Percentiles rank a stretch among this genome's conserved stretches.
phyloP scores from a whole-genome alignment of 2,329 filamentous ascomycete species.

The Oidium heveae region DNA sequence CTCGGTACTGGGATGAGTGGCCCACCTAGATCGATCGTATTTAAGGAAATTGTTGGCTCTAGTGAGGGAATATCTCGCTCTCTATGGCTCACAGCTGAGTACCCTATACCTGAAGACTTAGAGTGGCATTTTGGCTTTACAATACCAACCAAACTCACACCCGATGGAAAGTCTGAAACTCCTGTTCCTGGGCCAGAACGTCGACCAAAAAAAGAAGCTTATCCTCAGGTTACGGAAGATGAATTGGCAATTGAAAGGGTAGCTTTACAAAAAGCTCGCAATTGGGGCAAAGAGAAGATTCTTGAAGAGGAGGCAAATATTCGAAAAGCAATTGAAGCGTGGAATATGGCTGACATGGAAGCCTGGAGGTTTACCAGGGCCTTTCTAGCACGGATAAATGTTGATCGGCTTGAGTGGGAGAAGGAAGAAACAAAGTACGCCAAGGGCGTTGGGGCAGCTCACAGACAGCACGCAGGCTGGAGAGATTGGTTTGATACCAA shows the following conservation, averaged over 20 bases:
- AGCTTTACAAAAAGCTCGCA: conserved; percentile 28
- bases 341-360: conserved; percentile 50
- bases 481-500: too few relatives aligned
- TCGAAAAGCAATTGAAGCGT: conserved; percentile 30
- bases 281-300: conserved; percentile 16
- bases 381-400: conserved; percentile 32
- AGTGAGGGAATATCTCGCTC: conserved; percentile 36
- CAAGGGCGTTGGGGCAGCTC: conserved; percentile 26
- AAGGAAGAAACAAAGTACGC: conserved; percentile 40
- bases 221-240: conserved; percentile 23
- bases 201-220: conserved; percentile 23
- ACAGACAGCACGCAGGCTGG: too few relatives aligned
- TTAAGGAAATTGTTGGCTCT: conserved; percentile 63
- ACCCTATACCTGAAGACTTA: conserved; percentile 32
- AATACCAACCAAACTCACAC: conserved; percentile 33
- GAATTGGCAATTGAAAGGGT: conserved; percentile 28
- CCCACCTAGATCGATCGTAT: conserved; percentile 38
- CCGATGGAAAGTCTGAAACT: conserved; percentile 28
- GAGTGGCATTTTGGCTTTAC: conserved; percentile 80
- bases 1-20: conserved; percentile 37
- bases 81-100: conserved; percentile 62
- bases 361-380: conserved; percentile 52
- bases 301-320: conserved; percentile 21
- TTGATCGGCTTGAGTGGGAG: conserved; percentile 45
- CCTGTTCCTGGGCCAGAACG: conserved; percentile 32